These are phyloP conservation scores for Ramularia endophylla DNA, from an alignment of 2,329 filamentous ascomycete genomes.

Conservation along the genomic window DNA sequence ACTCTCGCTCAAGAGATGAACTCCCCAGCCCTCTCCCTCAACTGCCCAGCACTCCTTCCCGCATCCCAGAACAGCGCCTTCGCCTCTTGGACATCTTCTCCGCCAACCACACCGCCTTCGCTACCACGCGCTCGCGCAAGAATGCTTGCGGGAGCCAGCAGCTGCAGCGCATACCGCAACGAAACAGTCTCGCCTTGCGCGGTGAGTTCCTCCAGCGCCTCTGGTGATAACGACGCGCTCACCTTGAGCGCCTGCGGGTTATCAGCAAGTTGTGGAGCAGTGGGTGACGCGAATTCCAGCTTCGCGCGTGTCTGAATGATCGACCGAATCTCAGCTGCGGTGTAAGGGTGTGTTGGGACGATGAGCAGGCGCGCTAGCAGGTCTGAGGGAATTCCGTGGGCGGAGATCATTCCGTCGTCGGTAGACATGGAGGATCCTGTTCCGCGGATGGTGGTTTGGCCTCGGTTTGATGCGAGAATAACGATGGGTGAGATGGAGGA, in stretches of 20 bases:
- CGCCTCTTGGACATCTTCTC: conserved; percentile 51
- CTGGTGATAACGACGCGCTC: conserved; percentile 69
- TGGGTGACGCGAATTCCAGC: conserved; percentile 32
- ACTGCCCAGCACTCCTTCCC: conserved; percentile 39
- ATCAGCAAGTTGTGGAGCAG: conserved; percentile 29
- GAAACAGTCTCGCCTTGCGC: conserved; percentile 84
- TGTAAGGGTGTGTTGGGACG: conserved; percentile 88
- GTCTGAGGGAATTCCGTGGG: conserved; percentile 91
- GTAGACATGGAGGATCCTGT: conserved; percentile 46
- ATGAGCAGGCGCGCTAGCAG: conserved; percentile 92
- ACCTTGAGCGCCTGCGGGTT: conserved; percentile 56
- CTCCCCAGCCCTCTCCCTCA: conserved; percentile 26
- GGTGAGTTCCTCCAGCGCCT: conserved; percentile 79
- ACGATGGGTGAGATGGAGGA: conserved; percentile 93
- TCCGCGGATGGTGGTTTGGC: conserved; percentile 86
- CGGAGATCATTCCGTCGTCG: conserved; percentile 64
- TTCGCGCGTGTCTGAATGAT: conserved; percentile 77
- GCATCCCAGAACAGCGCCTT: conserved; percentile 45
- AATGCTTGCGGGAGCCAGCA: conserved; percentile 85
- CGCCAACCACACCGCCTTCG: conserved; percentile 37
- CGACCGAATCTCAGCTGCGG: conserved; percentile 79
- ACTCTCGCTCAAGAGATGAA: conserved; percentile 37
- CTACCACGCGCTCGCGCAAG: conserved; percentile 64
- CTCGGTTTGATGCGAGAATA: conserved; percentile 93
- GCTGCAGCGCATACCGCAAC: conserved; percentile 85